These are phyloP conservation scores for Chlamydomonas reinhardtii DNA, from an alignment of 163 green algal genomes.

Conservation along the genomic window DNA sequence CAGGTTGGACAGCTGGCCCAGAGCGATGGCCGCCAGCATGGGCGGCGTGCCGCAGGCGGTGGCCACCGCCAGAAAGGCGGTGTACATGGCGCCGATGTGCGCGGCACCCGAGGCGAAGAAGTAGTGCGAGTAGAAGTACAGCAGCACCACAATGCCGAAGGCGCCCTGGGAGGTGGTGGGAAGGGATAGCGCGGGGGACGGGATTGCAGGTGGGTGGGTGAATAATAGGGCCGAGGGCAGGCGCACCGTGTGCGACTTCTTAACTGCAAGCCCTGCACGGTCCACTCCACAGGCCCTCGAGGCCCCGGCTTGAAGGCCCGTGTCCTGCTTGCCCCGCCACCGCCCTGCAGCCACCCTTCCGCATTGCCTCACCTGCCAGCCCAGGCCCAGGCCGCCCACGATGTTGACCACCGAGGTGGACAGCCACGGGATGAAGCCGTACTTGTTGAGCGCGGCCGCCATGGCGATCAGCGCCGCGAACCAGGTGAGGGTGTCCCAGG, in stretches of 20 bases:
- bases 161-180: constrained; percentile 58
- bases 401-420: constrained; percentile 74
- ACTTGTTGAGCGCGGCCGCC: constrained; percentile 98
- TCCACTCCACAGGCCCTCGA: too few relatives aligned
- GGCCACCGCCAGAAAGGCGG: constrained; percentile 97
- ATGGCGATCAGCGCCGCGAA: constrained; percentile 98
- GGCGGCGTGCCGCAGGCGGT: constrained; percentile 92
- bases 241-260: too few relatives aligned
- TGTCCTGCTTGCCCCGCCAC: too few relatives aligned
- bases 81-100: constrained; percentile 99
- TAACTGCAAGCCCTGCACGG: too few relatives aligned
- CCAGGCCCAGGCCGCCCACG: constrained; percentile 88
- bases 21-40: constrained; percentile 90
- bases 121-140: constrained; percentile 99
- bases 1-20: constrained; percentile 95
- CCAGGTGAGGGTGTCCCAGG: constrained; percentile 99
- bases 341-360: too few relatives aligned
- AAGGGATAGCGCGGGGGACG: too few relatives aligned
- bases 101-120: constrained; percentile 97
- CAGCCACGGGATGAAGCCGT: constrained; percentile 98
- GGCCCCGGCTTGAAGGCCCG: too few relatives aligned
- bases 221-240: too few relatives aligned
- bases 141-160: constrained; percentile 90
- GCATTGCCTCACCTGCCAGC: constrained; percentile 90
- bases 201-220: too few relatives aligned